phyloP scores from a whole-genome alignment of 1,139 yeast species.

The Lodderomyces pseudojiufengensis region DNA sequence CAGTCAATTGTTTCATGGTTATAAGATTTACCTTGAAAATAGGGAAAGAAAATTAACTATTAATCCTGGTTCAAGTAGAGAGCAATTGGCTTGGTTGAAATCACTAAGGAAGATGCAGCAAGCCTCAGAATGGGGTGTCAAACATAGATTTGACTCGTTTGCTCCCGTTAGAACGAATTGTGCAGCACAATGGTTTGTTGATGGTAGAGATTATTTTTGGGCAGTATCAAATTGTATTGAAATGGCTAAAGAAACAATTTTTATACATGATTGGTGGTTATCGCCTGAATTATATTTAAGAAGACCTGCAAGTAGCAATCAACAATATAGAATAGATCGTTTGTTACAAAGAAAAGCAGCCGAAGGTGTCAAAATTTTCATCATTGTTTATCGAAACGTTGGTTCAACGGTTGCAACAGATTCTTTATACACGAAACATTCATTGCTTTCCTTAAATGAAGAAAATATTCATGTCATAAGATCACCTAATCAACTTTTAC shows the following conservation, averaged over 20 bases:
- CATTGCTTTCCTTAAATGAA: constrained; percentile 74
- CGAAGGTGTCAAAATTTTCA: constrained; percentile 87
- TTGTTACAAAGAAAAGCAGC: constrained; percentile 85
- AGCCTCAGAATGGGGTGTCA: constrained; percentile 65
- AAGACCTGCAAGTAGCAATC: constrained; percentile 93
- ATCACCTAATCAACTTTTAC: constrained; percentile 92
- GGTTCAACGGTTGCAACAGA: constrained; percentile 93
- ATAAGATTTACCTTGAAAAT: constrained; percentile 69
- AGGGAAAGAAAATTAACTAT: constrained; percentile 74
- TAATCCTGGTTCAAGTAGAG: constrained; percentile 68
- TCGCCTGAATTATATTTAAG: constrained; percentile 91
- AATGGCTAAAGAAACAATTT: constrained; percentile 91
- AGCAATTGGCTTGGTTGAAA: constrained; percentile 71
- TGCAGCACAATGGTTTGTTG: constrained; percentile 96
- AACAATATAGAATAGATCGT: constrained; percentile 90
- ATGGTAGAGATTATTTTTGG: constrained; percentile 96
- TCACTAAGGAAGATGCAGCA: constrained; percentile 70
- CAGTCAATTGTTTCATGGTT: constrained; percentile 36
- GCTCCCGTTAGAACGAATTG: constrained; percentile 87
- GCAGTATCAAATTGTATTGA: constrained; percentile 88
- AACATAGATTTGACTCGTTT: constrained; percentile 80
- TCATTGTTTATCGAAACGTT: constrained; percentile 92
- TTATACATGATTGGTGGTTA: constrained; percentile 98
- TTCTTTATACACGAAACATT: constrained; percentile 90
- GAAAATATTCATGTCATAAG: constrained; percentile 86